These are phyloP conservation scores for Iris macrosiphon DNA, from an alignment of 106 monocot species.

Conservation along the genomic window DNA sequence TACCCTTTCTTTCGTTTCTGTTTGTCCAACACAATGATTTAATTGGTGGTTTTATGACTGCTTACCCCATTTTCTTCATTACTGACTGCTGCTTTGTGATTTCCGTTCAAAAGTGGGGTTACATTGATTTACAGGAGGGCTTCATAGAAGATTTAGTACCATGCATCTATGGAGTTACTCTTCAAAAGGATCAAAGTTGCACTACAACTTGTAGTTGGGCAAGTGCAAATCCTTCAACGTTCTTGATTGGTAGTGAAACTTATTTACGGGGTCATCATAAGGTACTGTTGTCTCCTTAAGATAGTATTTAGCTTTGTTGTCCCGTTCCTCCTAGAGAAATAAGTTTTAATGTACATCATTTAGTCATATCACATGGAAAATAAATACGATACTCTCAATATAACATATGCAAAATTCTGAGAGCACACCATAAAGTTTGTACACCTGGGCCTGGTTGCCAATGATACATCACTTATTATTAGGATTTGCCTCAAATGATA, in stretches of 20 bases:
- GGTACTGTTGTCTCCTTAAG: constrained; percentile 40
- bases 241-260: constrained; percentile 80
- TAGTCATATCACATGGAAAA: too few species aligned
- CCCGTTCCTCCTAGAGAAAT: too few species aligned
- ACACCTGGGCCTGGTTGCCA: too few species aligned
- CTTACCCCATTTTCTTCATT: not conserved
- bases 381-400: too few species aligned
- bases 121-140: constrained; percentile 55
- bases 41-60: not conserved
- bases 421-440: too few species aligned
- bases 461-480: too few species aligned
- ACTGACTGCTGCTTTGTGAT: not conserved
- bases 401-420: too few species aligned
- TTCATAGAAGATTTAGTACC: constrained; percentile 15
- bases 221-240: constrained; percentile 78
- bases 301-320: too few species aligned
- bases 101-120: constrained; percentile 79
- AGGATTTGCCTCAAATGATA: too few species aligned
- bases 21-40: too few species aligned
- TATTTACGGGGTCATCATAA: constrained; percentile 83
- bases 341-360: too few species aligned
- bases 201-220: constrained; percentile 64
- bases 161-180: constrained; percentile 76
- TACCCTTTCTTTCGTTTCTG: constrained; percentile 4
- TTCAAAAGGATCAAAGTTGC: constrained; percentile 63